phyloP scores from a whole-genome alignment of 2,329 filamentous ascomycete genomes.

The Pseudocercospora ulei region DNA sequence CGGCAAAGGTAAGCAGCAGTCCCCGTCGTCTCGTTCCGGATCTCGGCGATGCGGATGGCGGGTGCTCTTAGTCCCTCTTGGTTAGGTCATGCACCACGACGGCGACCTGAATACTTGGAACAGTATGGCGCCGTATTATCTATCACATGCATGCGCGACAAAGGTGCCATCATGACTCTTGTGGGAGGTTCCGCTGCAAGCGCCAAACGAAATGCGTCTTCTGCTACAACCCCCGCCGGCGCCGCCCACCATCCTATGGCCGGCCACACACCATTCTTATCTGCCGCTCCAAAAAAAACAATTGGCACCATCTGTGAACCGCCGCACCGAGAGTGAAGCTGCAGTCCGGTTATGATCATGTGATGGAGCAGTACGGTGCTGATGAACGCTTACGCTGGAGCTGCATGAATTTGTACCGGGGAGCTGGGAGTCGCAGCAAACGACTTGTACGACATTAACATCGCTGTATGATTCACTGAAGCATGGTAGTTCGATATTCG shows the following conservation, averaged over 20 bases:
- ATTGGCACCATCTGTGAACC: not conserved
- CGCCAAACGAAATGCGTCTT: constrained; percentile 4
- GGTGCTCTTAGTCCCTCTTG: too few relatives aligned
- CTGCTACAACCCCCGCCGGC: not conserved
- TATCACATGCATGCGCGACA: too few relatives aligned
- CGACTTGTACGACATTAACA: not conserved
- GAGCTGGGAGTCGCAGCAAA: not conserved
- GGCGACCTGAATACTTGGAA: too few relatives aligned
- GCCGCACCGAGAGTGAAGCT: not conserved
- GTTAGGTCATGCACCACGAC: too few relatives aligned
- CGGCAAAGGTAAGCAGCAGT: too few relatives aligned
- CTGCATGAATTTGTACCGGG: constrained; percentile 2
- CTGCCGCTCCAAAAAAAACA: not conserved
- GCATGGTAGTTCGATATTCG: too few relatives aligned
- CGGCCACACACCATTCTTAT: constrained; percentile 1
- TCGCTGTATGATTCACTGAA: too few relatives aligned
- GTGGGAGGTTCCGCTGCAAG: not conserved
- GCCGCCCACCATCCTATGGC: not conserved
- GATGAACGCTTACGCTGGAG: constrained; percentile 1
- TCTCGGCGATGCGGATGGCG: too few relatives aligned
- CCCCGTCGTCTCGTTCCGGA: too few relatives aligned
- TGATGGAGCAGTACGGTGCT: not conserved
- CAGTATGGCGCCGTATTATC: too few relatives aligned
- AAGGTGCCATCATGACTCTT: too few relatives aligned
- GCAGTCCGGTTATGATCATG: constrained; percentile 1